Base-by-base conservation (phyloP, 257 asterid genomes). In the Rhazya stricta region DNA sequence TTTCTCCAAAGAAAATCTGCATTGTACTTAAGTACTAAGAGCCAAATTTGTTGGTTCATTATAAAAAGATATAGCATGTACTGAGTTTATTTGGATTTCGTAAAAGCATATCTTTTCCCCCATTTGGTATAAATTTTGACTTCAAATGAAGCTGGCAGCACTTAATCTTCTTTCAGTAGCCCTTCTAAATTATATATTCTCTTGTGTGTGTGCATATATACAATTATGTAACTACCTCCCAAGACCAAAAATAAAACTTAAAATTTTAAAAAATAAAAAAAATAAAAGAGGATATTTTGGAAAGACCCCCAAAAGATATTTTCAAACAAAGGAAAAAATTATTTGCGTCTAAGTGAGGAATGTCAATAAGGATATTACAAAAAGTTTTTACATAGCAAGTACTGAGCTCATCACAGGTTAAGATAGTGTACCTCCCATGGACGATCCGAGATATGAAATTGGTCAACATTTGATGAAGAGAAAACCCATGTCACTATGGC, bases 401-500 rank as follows among this genome's bases (percentile, higher is more conserved):
- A 51, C 15, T 48, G 54, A 3, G 13, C 51, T n/a, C 16, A 75
- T 54, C 6, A 74, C 41, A 77, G 57, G 39, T 37, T 61, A 41
- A 57, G 67, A 41, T 65, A 39, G 60, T 42, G 48, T 88, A 92
- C 99, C 99, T 95, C 99, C 99, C 99, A 95, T 70, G 96, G 94
- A 67, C 90, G 93, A 83, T 95, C 98, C 70, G 96, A 92, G 74
- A 82, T 67, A 77, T 95, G 99, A 92, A 95, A 92, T 46, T 83
- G 97, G 58, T 82, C 80, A 54, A 83, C 87, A 80, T 91, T 92
- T 73, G 82, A 60, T 48, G 91, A 39, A 54, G 89, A 88, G 85
- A 95, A 95, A 83, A 95, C 96, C 99, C 99, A 95, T 91, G 86
- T 89, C 80, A 95, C 94, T 74, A 95, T 89, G 54, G 97, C 97